phyloP scores from a whole-genome alignment of 306 rosid species.

The Nissolia schottii region DNA sequence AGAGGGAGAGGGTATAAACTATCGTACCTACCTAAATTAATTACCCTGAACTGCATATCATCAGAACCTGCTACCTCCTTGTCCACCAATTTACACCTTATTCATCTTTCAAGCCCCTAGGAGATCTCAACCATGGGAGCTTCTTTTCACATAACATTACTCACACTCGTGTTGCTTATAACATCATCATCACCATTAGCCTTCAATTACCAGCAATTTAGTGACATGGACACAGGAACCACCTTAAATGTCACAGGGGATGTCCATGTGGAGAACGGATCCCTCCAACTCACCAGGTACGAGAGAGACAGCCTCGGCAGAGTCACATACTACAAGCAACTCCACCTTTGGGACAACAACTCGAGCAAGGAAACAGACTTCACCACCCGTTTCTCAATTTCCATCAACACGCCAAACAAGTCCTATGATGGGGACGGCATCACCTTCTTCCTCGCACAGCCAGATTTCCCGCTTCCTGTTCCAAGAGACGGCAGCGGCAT shows the following conservation, averaged over 20 bases:
- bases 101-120: no score
- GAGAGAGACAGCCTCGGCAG: neutral
- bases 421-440: constrained; percentile 26
- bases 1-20: no score
- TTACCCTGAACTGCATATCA: no score
- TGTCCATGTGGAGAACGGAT: neutral
- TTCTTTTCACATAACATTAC: neutral
- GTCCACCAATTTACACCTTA: no score
- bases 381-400: constrained; percentile 28
- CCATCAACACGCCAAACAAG: constrained; percentile 7
- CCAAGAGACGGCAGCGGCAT: constrained; percentile 17
- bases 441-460: constrained; percentile 36
- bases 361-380: constrained; percentile 27
- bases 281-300: constrained; percentile 13
- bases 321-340: neutral
- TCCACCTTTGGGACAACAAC: constrained; percentile 5
- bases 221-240: neutral
- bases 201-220: constrained; percentile 9
- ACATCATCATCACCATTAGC: neutral
- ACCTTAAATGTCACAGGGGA: neutral
- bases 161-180: no score
- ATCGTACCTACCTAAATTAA: no score
- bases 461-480: neutral
- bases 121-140: neutral
- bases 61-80: no score